Conservation (phyloP, 129 eudicot genomes). For the Flaveria sonorensis region DNA sequence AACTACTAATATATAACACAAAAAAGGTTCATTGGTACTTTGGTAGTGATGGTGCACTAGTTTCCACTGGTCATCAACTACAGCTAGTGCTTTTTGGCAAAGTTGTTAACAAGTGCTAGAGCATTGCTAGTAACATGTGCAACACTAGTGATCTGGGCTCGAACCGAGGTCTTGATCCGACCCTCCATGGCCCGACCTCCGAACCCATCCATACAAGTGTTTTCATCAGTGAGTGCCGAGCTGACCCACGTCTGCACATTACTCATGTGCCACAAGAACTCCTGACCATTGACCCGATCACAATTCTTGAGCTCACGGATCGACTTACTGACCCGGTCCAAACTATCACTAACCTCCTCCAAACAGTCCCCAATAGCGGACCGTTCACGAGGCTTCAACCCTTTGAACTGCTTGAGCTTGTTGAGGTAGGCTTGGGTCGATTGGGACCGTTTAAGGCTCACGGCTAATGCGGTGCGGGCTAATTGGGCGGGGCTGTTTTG, state of each 20-base stretch:
- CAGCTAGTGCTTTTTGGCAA: slow-evolving; percentile 50
- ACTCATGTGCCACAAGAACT: slow-evolving; percentile 72
- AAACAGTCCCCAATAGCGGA: slow-evolving; percentile 71
- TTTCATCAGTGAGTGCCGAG: slow-evolving; percentile 84
- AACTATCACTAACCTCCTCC: slow-evolving; percentile 64
- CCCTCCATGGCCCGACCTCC: slow-evolving; percentile 65
- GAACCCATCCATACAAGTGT: slow-evolving; percentile 85
- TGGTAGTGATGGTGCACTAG: neutral
- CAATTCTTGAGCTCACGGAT: slow-evolving; percentile 51
- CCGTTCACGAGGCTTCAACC: slow-evolving; percentile 54
- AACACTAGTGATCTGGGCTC: slow-evolving; percentile 53
- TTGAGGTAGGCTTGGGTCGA: slow-evolving; percentile 46
- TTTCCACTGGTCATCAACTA: slow-evolving; percentile 11
- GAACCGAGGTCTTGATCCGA: slow-evolving; percentile 56
- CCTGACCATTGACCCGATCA: slow-evolving; percentile 48
- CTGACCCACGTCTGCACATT: slow-evolving; percentile 94
- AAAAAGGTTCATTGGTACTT: slow-evolving; percentile 14
- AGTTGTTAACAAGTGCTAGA: slow-evolving; percentile 69
- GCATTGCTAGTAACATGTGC: slow-evolving; percentile 89
- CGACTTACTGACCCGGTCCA: slow-evolving; percentile 66
- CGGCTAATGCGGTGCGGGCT: slow-evolving; percentile 60
- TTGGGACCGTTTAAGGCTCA: slow-evolving; percentile 52
- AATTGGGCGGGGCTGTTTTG: slow-evolving; percentile 51
- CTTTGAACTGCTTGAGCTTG: slow-evolving; percentile 45
- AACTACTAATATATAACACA: slow-evolving; percentile 2